A percentile compares a stretch with the other conserved stretches of the same genome.
phyloP scores from a whole-genome alignment of 495 filamentous ascomycete species.

The Usnea hakonensis region DNA sequence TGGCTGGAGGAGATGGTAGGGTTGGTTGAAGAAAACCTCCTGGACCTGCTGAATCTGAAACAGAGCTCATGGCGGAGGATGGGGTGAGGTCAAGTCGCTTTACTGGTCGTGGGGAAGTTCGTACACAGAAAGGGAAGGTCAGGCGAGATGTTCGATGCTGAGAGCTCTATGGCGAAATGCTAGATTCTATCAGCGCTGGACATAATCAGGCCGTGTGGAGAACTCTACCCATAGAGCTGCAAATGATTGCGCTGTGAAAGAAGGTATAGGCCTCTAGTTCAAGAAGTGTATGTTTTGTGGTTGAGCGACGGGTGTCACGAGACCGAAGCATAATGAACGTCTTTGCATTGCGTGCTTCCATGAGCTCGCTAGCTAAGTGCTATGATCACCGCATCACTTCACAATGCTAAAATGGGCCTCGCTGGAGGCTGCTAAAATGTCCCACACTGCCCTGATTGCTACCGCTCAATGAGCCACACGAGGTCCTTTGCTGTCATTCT shows the following conservation, averaged over 20 bases:
- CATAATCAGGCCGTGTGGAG: not conserved
- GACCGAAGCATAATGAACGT: not conserved
- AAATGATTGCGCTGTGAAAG: not conserved
- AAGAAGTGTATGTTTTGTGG: too few species aligned
- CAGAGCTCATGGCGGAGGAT: constrained; percentile 6
- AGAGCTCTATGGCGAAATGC: not conserved
- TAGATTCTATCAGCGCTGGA: not conserved
- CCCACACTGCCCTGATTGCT: not conserved
- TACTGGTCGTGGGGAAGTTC: not conserved
- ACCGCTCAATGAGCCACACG: constrained; percentile 32
- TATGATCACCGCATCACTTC: not conserved
- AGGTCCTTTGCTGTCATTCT: constrained; percentile 40
- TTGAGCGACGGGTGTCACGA: not conserved
- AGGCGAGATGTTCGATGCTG: not conserved
- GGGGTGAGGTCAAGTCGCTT: not conserved
- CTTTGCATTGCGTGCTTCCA: not conserved
- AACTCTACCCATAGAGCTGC: too few species aligned
- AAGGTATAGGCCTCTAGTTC: too few species aligned
- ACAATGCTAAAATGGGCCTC: not conserved
- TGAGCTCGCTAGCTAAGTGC: not conserved
- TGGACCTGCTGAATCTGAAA: constrained; percentile 26
- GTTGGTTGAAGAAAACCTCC: constrained; percentile 46
- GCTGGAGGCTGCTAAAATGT: constrained; percentile 9
- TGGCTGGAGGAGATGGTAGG: constrained; percentile 49
- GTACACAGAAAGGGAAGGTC: constrained; percentile 10